Percentiles rank a stretch among this genome's conserved stretches.
phyloP scores from a whole-genome alignment of 2,329 filamentous ascomycete species.

The Cercospora sojina region DNA sequence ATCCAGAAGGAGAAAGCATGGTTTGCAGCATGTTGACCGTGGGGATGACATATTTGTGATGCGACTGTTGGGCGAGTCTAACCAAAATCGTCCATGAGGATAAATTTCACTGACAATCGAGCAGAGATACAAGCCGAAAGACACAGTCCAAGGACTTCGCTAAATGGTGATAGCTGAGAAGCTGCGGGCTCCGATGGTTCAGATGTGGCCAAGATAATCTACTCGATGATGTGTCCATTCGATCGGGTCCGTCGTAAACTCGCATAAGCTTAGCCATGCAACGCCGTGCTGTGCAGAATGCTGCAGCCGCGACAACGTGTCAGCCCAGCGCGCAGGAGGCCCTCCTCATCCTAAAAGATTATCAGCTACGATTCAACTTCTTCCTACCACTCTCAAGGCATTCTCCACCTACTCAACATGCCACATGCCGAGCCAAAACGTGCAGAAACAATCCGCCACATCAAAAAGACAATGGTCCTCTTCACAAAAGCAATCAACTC shows the following conservation, averaged over 20 bases:
- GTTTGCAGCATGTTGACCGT: not conserved
- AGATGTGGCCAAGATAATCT: not conserved
- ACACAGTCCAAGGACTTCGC: not conserved
- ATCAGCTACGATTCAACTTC: not conserved
- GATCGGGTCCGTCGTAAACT: not conserved
- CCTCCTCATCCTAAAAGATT: not conserved
- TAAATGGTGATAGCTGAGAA: not conserved
- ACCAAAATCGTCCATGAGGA: not conserved
- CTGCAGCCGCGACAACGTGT: not conserved
- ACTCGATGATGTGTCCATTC: not conserved
- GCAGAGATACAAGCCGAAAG: not conserved
- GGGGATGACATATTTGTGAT: not conserved
- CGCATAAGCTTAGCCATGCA: not conserved
- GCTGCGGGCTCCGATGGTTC: not conserved
- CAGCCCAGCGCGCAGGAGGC: not conserved
- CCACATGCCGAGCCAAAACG: not conserved
- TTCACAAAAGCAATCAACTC: not conserved
- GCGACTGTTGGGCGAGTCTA: not conserved
- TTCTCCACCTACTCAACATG: not conserved
- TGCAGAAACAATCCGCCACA: not conserved
- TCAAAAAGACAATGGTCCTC: not conserved
- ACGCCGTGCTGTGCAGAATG: not conserved
- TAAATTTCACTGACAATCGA: not conserved
- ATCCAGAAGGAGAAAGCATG: not conserved
- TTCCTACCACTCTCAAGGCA: not conserved